A percentile compares a stretch with the other conserved stretches of the same genome.
Evolutionary conservation across 192 early-diverging fungal genomes (phyloP).

Genomic region (Entomortierella chlamydospora): DNA sequence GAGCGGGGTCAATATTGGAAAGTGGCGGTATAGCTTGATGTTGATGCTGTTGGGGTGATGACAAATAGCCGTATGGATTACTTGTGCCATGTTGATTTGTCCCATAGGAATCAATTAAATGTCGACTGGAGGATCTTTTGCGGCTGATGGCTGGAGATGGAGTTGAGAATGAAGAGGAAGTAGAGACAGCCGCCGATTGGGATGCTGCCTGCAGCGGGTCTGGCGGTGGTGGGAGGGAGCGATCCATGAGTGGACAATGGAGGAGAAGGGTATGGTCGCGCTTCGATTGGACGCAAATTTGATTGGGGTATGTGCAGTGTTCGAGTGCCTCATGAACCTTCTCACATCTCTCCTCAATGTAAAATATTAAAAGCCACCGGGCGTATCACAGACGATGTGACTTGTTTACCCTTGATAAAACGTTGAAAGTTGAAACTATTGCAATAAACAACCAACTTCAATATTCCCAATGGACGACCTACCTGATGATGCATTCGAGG

Average conservation of each 20-base stretch:
- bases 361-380: too few species aligned
- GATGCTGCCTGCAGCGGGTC: background rate
- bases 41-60: conserved; percentile 28
- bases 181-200: background rate
- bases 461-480: background rate
- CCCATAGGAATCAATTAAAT: conserved; percentile 1
- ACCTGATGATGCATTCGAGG: background rate
- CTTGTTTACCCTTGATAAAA: too few species aligned
- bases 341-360: too few species aligned
- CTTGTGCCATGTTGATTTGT: background rate
- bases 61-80: conserved; percentile 12
- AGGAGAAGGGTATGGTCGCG: background rate
- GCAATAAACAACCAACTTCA: too few species aligned
- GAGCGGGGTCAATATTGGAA: conserved; percentile 33
- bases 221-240: background rate
- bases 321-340: too few species aligned
- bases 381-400: too few species aligned
- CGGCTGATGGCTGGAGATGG: background rate
- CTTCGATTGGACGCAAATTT: background rate
- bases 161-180: conserved; percentile 3
- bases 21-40: background rate
- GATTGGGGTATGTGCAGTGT: too few species aligned
- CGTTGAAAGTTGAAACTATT: too few species aligned
- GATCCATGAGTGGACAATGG: background rate
- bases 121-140: conserved; percentile 12